These are phyloP conservation scores for Geotrichum ghanense DNA, from an alignment of 805 yeast species.

Conservation along the genomic window DNA sequence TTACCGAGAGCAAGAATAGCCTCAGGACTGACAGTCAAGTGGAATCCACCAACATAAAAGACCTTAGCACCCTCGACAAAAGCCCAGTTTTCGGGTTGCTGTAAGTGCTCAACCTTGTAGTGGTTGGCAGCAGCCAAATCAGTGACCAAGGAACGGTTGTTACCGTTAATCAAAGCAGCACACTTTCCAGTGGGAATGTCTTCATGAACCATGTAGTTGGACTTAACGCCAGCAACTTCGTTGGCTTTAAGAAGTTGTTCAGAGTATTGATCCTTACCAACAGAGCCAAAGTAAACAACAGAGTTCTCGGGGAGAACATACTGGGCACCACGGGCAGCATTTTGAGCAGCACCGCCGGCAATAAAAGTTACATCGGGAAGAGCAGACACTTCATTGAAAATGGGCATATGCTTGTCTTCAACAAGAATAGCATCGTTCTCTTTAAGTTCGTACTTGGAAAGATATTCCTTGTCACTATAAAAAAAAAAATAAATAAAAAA, in stretches of 20 bases:
- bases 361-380: constrained; percentile 52
- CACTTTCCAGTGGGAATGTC: constrained; percentile 89
- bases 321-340: constrained; percentile 97
- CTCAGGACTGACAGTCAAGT: constrained; percentile 92
- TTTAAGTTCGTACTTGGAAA: constrained; percentile 73
- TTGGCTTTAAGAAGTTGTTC: constrained; percentile 76
- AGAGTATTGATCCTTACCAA: constrained; percentile 84
- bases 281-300: constrained; percentile 92
- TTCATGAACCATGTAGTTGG: constrained; percentile 69
- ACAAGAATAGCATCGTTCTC: constrained; percentile 88
- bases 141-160: constrained; percentile 85
- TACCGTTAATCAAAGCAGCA: constrained; percentile 87
- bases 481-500: not conserved
- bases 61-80: constrained; percentile 68
- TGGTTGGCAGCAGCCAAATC: constrained; percentile 98
- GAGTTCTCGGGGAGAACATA: constrained; percentile 70
- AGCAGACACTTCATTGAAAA: constrained; percentile 66
- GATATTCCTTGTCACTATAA: constrained; percentile 34
- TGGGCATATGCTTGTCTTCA: constrained; percentile 75
- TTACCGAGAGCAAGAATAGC: constrained; percentile 84
- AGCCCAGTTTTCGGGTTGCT: constrained; percentile 82
- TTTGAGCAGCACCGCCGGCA: constrained; percentile 99
- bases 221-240: constrained; percentile 73
- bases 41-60: constrained; percentile 98
- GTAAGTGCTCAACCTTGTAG: constrained; percentile 80